These are phyloP conservation scores for Penicillium coffeae DNA, from an alignment of 495 filamentous ascomycete species.

Conservation along the genomic window DNA sequence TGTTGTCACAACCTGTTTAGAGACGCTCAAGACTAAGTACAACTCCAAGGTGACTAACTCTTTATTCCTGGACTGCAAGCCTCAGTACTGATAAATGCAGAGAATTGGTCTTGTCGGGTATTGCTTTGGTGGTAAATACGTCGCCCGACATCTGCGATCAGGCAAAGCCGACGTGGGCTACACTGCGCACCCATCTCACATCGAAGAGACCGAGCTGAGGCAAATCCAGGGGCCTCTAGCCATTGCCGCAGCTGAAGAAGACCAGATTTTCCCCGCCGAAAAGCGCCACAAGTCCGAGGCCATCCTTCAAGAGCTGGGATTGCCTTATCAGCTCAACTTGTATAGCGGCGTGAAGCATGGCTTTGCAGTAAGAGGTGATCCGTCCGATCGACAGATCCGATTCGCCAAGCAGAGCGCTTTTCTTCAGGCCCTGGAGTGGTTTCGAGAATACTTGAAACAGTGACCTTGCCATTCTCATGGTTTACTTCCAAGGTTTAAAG, in stretches of 20 bases:
- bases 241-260: slow-evolving; percentile 1
- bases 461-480: background rate
- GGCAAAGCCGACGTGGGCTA: slow-evolving; percentile 1
- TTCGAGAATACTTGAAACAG: background rate
- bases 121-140: slow-evolving; percentile 5
- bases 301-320: background rate
- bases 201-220: background rate
- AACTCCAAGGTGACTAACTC: slow-evolving; percentile 1
- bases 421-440: slow-evolving; percentile 3
- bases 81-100: background rate
- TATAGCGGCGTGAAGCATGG: slow-evolving; percentile 6
- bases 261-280: background rate
- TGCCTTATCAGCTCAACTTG: slow-evolving; percentile 5
- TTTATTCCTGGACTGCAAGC: too few relatives aligned
- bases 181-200: background rate
- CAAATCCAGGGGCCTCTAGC: background rate
- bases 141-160: background rate
- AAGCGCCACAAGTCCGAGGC: background rate
- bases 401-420: slow-evolving; percentile 5
- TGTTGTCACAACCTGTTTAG: background rate
- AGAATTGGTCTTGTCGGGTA: slow-evolving; percentile 4
- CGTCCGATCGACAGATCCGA: background rate
- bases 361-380: slow-evolving; percentile 4
- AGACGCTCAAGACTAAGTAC: background rate
- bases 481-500: too few relatives aligned